Evolutionary conservation across 352 stramenopile genomes (phyloP), one percentile per base, ranked within the genome.

Genomic region (Phytophthora quininea): DNA sequence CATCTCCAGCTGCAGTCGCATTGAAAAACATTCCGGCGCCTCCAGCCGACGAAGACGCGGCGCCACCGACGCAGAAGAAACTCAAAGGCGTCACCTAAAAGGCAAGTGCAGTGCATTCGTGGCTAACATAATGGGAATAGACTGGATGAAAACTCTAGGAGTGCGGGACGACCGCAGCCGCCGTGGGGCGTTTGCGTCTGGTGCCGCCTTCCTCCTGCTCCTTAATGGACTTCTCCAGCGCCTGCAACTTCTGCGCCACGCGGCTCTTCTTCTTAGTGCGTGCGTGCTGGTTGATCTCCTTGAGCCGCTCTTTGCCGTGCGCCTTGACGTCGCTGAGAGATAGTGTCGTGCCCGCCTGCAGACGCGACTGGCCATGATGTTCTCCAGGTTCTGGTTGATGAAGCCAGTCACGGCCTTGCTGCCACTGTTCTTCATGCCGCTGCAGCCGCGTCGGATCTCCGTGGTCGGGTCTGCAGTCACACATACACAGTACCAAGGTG

Each of bases 361-460:
- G 64, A 96, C 88, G 56, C 88, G 88, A 43, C 77, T 90, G 38
- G 88, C 88, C 86, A 96, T 94, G 50, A 93, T 87, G 61, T 96
- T 86, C 62, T 96, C 88, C 51, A 96, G 86, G 74, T 96, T 96
- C 71, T 86, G 81, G 74, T 96, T 92, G 67, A 96, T 96, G 52
- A 93, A 82, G 32, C 81, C 75, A 50, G 88, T 96, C 30, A 93
- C 80, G 3, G 85, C 83, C 63, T 91, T 91, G 67, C 73, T 80
- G 54, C 88, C 88, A 52, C 89, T 64, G 53, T 88, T 80, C 73
- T 95, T 95, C 74, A 93, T 91, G 38, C 74, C 76, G 54, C 76
- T 79, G 55, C 77, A 82, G 58, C 82, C 82, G 45, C 88, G 88
- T 48, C 88, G 88, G 51, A 95, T 82, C 68, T 95, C 88, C 4